Percentiles rank a stretch among this genome's conserved stretches.
Conservation (phyloP, 1,139 yeast species). For the Debaryomyces fabryi region DNA sequence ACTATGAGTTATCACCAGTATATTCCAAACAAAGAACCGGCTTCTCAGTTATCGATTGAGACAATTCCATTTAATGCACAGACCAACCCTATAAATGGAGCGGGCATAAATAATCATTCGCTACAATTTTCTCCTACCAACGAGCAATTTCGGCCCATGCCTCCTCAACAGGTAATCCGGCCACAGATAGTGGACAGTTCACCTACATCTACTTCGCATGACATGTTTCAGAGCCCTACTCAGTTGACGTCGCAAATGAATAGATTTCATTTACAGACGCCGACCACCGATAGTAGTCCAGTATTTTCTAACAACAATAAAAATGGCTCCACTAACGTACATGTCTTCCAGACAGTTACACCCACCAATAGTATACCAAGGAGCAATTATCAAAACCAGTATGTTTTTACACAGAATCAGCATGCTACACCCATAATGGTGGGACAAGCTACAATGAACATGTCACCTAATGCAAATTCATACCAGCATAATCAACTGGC, state of each 20-base stretch:
- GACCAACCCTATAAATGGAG: neutral
- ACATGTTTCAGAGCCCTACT: conserved; percentile 7
- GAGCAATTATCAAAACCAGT: conserved; percentile 2
- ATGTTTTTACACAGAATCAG: neutral
- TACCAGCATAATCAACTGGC: neutral
- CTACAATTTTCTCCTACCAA: conserved; percentile 4
- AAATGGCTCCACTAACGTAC: neutral
- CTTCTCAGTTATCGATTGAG: conserved; percentile 3
- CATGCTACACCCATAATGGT: neutral
- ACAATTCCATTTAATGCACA: neutral
- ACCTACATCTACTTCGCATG: conserved; percentile 2
- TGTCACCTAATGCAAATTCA: neutral
- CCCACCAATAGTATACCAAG: conserved; percentile 2
- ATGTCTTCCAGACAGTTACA: neutral
- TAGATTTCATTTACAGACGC: conserved; percentile 17
- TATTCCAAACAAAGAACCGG: neutral
- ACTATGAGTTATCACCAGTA: conserved; percentile 3
- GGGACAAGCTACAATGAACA: neutral
- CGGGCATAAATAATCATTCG: neutral
- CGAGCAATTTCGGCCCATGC: conserved; percentile 6
- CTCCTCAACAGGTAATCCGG: neutral
- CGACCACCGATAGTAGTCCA: conserved; percentile 13
- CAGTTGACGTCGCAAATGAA: conserved; percentile 15
- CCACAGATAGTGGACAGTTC: conserved; percentile 2
- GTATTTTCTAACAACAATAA: conserved; percentile 8